Conservation (phyloP, 345 rosid species). For the Ceriops tagal region DNA sequence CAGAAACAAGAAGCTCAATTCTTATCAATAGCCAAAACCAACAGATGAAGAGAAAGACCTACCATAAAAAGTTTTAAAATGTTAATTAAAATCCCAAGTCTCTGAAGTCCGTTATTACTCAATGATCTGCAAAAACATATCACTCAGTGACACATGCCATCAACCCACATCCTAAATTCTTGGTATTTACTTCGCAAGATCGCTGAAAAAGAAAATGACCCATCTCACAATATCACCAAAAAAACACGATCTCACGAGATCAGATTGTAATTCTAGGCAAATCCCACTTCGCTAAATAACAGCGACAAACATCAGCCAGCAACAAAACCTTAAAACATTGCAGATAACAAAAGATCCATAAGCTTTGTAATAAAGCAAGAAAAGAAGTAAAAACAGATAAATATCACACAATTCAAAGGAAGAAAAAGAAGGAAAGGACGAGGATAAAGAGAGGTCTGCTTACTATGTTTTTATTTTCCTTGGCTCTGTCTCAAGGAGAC, state of each 20-base stretch:
- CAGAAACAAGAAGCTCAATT: no score
- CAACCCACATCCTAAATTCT: neutral
- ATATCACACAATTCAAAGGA: neutral
- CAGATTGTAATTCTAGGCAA: neutral
- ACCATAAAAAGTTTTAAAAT: no score
- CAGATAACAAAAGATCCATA: neutral
- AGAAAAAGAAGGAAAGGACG: neutral
- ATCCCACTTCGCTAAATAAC: no score
- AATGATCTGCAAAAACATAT: neutral
- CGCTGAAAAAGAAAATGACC: slow-evolving; percentile 2
- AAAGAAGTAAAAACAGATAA: neutral
- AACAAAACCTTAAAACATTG: neutral
- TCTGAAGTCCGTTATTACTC: neutral
- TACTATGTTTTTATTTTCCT: neutral
- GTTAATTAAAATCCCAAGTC: no score
- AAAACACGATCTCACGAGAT: slow-evolving; percentile 2
- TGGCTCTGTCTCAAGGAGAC: neutral
- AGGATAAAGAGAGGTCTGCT: neutral
- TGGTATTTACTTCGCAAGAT: neutral
- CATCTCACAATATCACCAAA: slow-evolving; percentile 6
- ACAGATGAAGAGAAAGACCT: no score
- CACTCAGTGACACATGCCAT: neutral
- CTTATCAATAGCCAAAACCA: no score
- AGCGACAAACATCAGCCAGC: no score
- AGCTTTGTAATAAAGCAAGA: neutral